Base-by-base conservation (phyloP, 2,329 filamentous ascomycete species). In the Aspergillus floridensis region DNA sequence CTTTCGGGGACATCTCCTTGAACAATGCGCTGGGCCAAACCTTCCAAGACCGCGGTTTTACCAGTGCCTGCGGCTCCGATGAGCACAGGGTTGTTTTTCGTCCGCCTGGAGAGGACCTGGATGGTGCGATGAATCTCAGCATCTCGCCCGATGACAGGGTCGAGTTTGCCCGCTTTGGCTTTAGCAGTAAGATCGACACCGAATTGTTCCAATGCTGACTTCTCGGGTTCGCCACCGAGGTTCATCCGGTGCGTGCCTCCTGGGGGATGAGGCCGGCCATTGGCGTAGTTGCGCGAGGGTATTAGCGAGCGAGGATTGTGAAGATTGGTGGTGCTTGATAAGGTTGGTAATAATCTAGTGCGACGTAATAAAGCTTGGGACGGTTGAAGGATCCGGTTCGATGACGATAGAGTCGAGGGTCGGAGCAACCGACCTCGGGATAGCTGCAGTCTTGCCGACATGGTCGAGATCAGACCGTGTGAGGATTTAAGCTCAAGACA, bases 221-320 rank as follows among this genome's bases (percentile, higher is more conserved):
- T 96, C 76, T 97, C 84, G 5, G 80, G 79, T 66, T 86, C 89
- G 58, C 84, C 86, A 57, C 91, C 86, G 73, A 98, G 78, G 72
- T 98, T 88, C 93, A 98, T 98, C 65, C 89, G 90, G 77, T 97
- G 92, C 1, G 92, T 97, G 58, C 93, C 93, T 53, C 93, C 93
- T 0, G 93, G 92, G 1, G 92, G 93, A 65, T 95, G 91, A 63
- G 92, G 91, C 60, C 89, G 76, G 10, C 82, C 80, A 64, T 75
- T 82, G 69, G 90, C 88, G 80, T 87, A 80, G 59, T 71, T 68
- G 54, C 75, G 71, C 48, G 75, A 59, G 21, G 62, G 56, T 14
- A 51, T 47, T 26, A 65, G 32, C 0, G 70, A 50, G 29, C 60
- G 60, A 35, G 53, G 50, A 51, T 48, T 19, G 11, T 44, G 31